Percentiles rank a stretch among this genome's conserved stretches.
phyloP scores from a whole-genome alignment of 129 eudicot genomes.

The Artemisia annua region DNA sequence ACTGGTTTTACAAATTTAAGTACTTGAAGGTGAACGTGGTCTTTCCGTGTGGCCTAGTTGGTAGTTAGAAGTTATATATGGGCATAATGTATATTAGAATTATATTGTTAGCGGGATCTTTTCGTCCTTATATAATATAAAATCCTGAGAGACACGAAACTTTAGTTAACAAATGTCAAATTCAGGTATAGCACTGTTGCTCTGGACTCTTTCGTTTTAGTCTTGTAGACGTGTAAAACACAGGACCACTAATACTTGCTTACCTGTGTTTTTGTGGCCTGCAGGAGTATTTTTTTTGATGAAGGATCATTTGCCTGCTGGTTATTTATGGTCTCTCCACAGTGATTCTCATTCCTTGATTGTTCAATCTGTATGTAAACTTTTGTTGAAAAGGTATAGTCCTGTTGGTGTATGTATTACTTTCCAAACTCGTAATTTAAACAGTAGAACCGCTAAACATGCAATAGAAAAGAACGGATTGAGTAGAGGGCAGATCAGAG shows the following conservation, averaged over 20 bases:
- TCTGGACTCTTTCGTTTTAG: background rate
- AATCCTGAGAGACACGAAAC: background rate
- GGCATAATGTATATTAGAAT: background rate
- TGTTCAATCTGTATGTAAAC: constrained; percentile 58
- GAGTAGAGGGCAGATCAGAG: constrained; percentile 15
- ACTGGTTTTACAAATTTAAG: background rate
- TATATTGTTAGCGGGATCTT: background rate
- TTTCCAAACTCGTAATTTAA: constrained; percentile 19
- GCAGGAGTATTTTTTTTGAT: constrained; percentile 30
- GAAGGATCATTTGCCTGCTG: constrained; percentile 49
- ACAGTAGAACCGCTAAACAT: constrained; percentile 14
- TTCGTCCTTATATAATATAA: background rate
- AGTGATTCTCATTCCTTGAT: constrained; percentile 52
- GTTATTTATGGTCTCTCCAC: constrained; percentile 20
- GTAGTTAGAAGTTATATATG: background rate
- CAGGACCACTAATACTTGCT: background rate
- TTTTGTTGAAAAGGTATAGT: constrained; percentile 35
- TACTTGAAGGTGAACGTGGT: no score
- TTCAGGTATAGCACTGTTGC: no score
- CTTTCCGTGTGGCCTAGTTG: background rate
- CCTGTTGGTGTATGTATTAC: constrained; percentile 30
- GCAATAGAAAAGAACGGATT: constrained; percentile 17
- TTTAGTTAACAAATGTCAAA: no score
- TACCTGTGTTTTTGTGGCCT: background rate
- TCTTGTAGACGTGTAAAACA: background rate